Evolutionary conservation across 2,329 filamentous ascomycete species (phyloP).

Genomic region (Dissoconium aciculare): DNA sequence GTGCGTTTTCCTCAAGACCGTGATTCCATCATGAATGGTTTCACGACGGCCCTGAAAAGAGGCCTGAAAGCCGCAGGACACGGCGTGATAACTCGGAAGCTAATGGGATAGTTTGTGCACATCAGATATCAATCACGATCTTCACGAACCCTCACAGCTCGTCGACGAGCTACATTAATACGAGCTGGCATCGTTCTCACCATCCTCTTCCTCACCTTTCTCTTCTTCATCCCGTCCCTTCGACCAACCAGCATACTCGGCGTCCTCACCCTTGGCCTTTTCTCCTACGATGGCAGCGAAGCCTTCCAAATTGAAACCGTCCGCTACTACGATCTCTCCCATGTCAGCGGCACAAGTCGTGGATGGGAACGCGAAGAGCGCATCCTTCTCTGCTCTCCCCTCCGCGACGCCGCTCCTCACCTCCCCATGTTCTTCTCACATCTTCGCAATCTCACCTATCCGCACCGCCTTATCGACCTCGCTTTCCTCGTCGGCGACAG

Average conservation of each 20-base stretch:
- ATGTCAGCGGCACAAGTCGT: conserved; percentile 76
- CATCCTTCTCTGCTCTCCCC: conserved; percentile 83
- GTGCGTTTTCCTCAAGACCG: conserved; percentile 7
- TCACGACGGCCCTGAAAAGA: no score
- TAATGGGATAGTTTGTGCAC: no score
- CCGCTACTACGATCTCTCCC: conserved; percentile 88
- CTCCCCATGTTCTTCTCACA: conserved; percentile 98
- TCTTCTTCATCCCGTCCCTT: conserved; percentile 64
- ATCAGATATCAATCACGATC: conserved; percentile 74
- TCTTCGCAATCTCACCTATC: conserved; percentile 89
- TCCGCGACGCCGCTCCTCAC: conserved; percentile 84
- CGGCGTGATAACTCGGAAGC: no score
- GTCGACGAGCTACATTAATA: conserved; percentile 56
- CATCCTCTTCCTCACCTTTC: conserved; percentile 44
- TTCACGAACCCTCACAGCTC: conserved; percentile 45
- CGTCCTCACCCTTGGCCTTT: conserved; percentile 52
- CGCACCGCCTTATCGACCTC: conserved; percentile 87
- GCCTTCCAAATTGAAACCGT: conserved; percentile 82
- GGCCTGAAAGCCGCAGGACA: background rate
- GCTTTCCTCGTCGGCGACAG: conserved; percentile 96
- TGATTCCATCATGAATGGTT: no score
- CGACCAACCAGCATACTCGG: conserved; percentile 43
- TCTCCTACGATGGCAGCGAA: conserved; percentile 44
- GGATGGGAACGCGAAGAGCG: conserved; percentile 96
- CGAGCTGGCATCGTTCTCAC: conserved; percentile 47